These are phyloP conservation scores for Coccomyxa sp. DNA, from an alignment of 139 green algal species.

Conservation along the genomic window DNA sequence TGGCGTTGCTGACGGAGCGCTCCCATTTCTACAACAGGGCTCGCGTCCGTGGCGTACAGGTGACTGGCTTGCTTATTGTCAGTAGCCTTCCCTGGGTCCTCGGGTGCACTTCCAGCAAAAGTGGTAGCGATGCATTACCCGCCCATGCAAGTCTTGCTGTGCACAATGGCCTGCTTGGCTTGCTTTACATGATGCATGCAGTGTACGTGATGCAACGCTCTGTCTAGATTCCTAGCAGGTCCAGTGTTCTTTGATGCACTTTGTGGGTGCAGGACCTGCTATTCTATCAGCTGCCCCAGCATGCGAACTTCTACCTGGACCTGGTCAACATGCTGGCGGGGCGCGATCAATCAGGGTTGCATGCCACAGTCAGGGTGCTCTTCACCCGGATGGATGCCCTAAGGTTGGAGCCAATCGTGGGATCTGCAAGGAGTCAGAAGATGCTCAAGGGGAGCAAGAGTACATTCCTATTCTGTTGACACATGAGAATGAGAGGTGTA, in stretches of 20 bases:
- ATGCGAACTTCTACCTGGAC: conserved; percentile 79
- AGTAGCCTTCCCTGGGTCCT: too few relatives aligned
- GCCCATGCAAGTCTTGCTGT: too few relatives aligned
- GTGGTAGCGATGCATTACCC: too few relatives aligned
- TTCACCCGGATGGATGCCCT: conserved; percentile 61
- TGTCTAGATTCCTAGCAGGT: too few relatives aligned
- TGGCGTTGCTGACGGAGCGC: conserved; percentile 94
- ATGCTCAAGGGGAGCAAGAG: conserved; percentile 57
- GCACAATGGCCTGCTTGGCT: too few relatives aligned
- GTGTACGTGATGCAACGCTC: too few relatives aligned
- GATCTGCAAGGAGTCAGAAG: conserved; percentile 40
- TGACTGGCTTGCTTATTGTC: too few relatives aligned
- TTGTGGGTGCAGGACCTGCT: conserved; percentile 55
- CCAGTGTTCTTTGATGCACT: too few relatives aligned
- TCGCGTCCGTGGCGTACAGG: conserved; percentile 68
- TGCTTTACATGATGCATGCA: too few relatives aligned
- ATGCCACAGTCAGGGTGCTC: conserved; percentile 50
- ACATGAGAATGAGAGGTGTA: background rate
- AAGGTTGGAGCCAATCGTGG: conserved; percentile 74
- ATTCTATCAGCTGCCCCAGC: conserved; percentile 84
- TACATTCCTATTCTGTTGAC: conserved; percentile 75
- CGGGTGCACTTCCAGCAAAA: too few relatives aligned
- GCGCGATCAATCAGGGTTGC: conserved; percentile 10
- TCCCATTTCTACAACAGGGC: conserved; percentile 93
- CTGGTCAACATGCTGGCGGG: conserved; percentile 64